Conservation (phyloP, 495 filamentous ascomycete species). For the Aspergillus sclerotiicarbonarius region DNA sequence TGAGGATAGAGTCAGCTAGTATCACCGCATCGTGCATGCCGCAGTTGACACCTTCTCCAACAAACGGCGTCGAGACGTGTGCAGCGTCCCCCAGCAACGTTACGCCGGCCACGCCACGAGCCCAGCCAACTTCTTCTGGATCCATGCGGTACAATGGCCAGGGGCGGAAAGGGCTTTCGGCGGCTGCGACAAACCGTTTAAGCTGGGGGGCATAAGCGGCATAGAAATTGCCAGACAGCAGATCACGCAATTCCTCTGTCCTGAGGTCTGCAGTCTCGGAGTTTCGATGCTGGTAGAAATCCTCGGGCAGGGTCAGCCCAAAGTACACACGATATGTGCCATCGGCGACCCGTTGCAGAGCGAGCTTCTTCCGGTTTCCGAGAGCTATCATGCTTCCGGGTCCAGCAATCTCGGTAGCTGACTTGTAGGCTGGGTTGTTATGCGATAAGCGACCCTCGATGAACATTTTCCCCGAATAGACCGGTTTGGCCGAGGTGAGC, state of each 20-base stretch:
- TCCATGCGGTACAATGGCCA: slow-evolving; percentile 17
- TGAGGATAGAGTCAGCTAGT: slow-evolving; percentile 37
- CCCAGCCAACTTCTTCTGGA: slow-evolving; percentile 2
- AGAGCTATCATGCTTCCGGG: neutral
- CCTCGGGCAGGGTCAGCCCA: neutral
- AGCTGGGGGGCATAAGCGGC: neutral
- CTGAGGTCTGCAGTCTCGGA: neutral
- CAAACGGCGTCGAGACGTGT: slow-evolving; percentile 58
- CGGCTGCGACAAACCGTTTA: slow-evolving; percentile 10
- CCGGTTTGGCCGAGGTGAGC: slow-evolving; percentile 12
- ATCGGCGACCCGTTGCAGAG: neutral
- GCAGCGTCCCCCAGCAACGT: slow-evolving; percentile 61
- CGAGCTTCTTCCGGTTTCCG: neutral
- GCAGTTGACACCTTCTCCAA: slow-evolving; percentile 57
- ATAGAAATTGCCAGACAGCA: neutral
- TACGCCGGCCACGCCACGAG: slow-evolving; percentile 21
- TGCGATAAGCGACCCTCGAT: slow-evolving; percentile 14
- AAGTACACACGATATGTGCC: slow-evolving; percentile 1
- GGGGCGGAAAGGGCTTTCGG: slow-evolving; percentile 21
- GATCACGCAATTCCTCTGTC: neutral
- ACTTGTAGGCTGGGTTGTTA: slow-evolving; percentile 1
- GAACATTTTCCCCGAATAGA: slow-evolving; percentile 22
- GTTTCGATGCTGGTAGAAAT: neutral
- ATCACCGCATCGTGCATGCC: slow-evolving; percentile 54
- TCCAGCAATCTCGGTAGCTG: neutral